Base-by-base conservation (phyloP, 2,329 filamentous ascomycete species). In the Arthrocladium fulminans region DNA sequence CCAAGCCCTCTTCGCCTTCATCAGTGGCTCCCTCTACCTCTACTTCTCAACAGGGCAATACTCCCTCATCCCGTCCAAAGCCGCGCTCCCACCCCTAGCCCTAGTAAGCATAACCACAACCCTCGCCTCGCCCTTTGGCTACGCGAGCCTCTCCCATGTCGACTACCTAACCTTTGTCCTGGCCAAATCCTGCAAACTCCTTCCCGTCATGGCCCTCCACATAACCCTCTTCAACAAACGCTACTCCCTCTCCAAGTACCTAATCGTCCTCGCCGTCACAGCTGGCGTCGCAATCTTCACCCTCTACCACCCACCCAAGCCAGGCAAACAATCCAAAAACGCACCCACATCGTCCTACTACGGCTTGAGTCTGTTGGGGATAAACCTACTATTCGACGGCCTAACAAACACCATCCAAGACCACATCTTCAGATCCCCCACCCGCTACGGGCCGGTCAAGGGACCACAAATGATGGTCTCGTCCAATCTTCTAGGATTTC, bases 401-500 rank as follows among this genome's bases (percentile, higher is more conserved):
- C 75, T 98, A 47, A 97, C 90, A 51, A 98, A 98, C 68, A 88
- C 84, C 47, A 95, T 90, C 2, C 92, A 98, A 73, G 92, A 98
- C 67, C 83, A 95, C 67, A 88, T 98, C 65, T 96, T 97, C 65
- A 68, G 70, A 54, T 75, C 79, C 5, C 70, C 69, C 2, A 67
- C 71, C 22, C 63, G 67, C 1, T 94, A 88, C 68, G 80, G 80
- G 55, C 81, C 83, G 12, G 96, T 92, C 65, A 80, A 81, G 2
- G 92, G 92, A 8, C 88, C 90, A 51, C 92, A 98, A 76, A 98
- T 98, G 92, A 98, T 98, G 92, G 94, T 89, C 64, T 89, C 90
- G 32, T 88, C 96, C 68, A 98, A 97, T 65, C 72, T 95, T 48
- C 84, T 97, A 67, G 84, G 80, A 59, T 90, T 88, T 2, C 62